phyloP scores from a whole-genome alignment of 2,329 filamentous ascomycete species.

The Pseudocercospora musae region DNA sequence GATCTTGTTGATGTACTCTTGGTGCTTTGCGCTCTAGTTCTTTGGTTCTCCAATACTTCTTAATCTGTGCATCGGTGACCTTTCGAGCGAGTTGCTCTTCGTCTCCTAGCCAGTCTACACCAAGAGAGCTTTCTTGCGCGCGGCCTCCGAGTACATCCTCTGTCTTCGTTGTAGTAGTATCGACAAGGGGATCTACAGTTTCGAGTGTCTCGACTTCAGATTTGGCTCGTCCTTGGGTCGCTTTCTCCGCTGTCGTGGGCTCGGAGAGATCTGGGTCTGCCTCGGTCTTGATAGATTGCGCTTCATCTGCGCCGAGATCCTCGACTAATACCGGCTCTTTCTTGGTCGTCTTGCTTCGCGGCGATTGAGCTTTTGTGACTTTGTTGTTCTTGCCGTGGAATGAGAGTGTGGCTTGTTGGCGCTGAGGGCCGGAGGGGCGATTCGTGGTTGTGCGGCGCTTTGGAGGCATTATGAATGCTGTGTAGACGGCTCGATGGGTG shows the following conservation, averaged over 20 bases:
- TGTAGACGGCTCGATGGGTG: background rate
- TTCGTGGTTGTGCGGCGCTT: conserved; percentile 43
- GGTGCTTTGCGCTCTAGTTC: conserved; percentile 66
- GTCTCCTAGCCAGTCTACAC: conserved; percentile 35
- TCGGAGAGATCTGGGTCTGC: conserved; percentile 30
- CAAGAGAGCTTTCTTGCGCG: conserved; percentile 26
- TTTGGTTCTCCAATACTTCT: conserved; percentile 71
- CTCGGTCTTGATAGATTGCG: conserved; percentile 28
- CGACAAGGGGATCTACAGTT: conserved; percentile 24
- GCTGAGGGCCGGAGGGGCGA: conserved; percentile 43
- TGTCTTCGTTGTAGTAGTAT: conserved; percentile 19
- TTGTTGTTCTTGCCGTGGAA: conserved; percentile 51
- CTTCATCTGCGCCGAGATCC: conserved; percentile 21
- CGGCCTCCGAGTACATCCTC: conserved; percentile 34
- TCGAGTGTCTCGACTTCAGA: conserved; percentile 28
- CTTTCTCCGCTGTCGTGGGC: conserved; percentile 38
- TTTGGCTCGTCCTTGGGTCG: conserved; percentile 39
- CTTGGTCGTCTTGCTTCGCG: conserved; percentile 35
- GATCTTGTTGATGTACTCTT: conserved; percentile 71
- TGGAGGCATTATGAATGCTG: conserved; percentile 41
- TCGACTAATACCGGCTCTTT: conserved; percentile 39
- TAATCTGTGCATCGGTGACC: conserved; percentile 66
- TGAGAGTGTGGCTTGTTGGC: conserved; percentile 56
- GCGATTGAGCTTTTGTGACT: conserved; percentile 56
- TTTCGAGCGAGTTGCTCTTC: conserved; percentile 59